Conservation (phyloP, 371 early-diverging fungal species). For the Polyrhizophydium stewartii region DNA sequence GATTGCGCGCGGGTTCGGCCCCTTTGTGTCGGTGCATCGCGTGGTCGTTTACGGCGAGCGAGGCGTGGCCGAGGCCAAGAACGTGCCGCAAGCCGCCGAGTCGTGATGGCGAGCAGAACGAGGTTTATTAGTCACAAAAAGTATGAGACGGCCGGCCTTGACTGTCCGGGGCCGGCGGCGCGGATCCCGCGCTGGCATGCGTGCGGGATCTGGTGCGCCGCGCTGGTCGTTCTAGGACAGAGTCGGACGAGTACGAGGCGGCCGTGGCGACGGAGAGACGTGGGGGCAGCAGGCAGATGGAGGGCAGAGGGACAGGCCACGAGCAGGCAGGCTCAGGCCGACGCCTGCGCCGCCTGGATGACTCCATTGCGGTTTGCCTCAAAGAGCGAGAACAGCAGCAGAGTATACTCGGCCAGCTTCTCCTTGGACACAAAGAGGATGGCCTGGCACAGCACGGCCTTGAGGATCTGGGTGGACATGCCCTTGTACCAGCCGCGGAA, state of each 20-base stretch:
- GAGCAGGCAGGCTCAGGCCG: no score
- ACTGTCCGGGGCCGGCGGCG: not conserved
- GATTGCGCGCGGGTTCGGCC: constrained; percentile 5
- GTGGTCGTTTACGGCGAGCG: constrained; percentile 5
- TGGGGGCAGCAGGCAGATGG: no score
- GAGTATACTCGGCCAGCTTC: constrained; percentile 50
- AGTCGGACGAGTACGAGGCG: no score
- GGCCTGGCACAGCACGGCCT: constrained; percentile 95
- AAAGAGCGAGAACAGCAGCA: constrained; percentile 29
- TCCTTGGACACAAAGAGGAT: constrained; percentile 93
- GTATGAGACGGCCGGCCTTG: no score
- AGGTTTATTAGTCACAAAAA: no score
- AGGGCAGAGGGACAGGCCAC: no score
- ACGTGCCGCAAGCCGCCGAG: not conserved
- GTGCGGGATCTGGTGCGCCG: not conserved
- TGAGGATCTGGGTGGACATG: constrained; percentile 92
- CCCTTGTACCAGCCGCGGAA: constrained; percentile 92
- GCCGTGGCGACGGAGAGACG: no score
- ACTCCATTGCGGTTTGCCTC: no score
- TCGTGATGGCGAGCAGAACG: not conserved
- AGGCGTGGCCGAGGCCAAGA: not conserved
- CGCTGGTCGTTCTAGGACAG: no score
- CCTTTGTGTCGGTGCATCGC: constrained; percentile 13
- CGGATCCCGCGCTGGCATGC: not conserved
- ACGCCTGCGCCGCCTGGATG: no score